Conservation (phyloP, 2,329 filamentous ascomycete genomes). For the Cordyceps farinosa region DNA sequence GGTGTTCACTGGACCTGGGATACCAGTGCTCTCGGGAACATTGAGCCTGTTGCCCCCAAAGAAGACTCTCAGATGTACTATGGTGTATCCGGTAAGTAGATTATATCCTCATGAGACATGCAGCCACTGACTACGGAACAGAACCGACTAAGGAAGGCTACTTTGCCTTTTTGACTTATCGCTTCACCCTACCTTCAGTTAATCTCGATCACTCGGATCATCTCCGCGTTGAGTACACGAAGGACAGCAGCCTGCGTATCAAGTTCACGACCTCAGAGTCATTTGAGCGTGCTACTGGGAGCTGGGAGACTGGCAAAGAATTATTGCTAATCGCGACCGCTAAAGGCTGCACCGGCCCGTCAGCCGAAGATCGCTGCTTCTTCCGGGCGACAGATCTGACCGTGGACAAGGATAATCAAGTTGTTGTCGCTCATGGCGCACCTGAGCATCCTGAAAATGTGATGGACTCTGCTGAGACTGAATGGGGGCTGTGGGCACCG, state of each 20-base stretch:
- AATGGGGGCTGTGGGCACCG: conserved; percentile 27
- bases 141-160: conserved; percentile 24
- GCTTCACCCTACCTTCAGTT: conserved; percentile 28
- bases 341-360: conserved; percentile 27
- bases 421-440: conserved; percentile 23
- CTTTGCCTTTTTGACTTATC: conserved; percentile 28
- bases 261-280: conserved; percentile 24
- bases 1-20: conserved; percentile 27
- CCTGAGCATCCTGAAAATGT: conserved; percentile 24
- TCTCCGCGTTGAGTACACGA: conserved; percentile 18
- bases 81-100: conserved; percentile 21
- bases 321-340: conserved; percentile 28
- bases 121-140: neutral
- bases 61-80: conserved; percentile 26
- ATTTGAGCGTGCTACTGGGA: conserved; percentile 23
- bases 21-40: conserved; percentile 23
- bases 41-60: conserved; percentile 24
- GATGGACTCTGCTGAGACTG: conserved; percentile 23
- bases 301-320: conserved; percentile 23
- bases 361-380: conserved; percentile 29
- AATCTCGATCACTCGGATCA: conserved; percentile 30
- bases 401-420: conserved; percentile 18
- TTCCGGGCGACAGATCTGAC: conserved; percentile 26
- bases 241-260: conserved; percentile 14
- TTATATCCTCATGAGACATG: too few relatives aligned